A percentile compares a stretch with the other conserved stretches of the same genome.
phyloP scores from a whole-genome alignment of 306 rosid species.

The Fagus crenata region DNA sequence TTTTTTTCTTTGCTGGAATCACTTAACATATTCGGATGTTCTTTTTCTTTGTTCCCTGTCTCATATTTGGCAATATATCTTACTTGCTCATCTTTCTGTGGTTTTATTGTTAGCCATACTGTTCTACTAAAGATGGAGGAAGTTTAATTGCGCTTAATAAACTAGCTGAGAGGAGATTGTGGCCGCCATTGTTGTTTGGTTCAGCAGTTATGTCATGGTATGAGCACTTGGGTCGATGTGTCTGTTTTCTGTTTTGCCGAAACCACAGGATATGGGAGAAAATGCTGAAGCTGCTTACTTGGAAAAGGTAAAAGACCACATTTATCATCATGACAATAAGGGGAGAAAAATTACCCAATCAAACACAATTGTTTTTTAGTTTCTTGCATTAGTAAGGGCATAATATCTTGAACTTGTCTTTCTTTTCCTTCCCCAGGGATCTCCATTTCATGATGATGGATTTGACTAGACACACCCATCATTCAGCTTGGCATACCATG shows the following conservation, averaged over 20 bases:
- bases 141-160: conserved; percentile 46
- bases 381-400: neutral
- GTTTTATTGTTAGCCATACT: conserved; percentile 59
- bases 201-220: conserved; percentile 84
- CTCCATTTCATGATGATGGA: conserved; percentile 49
- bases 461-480: conserved; percentile 77
- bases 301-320: conserved; percentile 48
- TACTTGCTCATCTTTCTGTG: conserved; percentile 10
- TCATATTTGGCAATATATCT: neutral
- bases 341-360: neutral
- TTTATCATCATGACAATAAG: neutral
- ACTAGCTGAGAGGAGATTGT: conserved; percentile 56
- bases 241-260: conserved; percentile 68
- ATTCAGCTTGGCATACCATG: conserved; percentile 86
- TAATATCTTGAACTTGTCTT: neutral
- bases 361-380: neutral
- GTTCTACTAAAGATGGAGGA: conserved; percentile 46
- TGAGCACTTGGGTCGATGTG: conserved; percentile 75
- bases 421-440: conserved; percentile 34
- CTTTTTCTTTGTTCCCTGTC: neutral
- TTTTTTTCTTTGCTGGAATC: no score
- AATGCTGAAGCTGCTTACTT: conserved; percentile 43
- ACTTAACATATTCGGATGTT: neutral
- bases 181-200: conserved; percentile 69
- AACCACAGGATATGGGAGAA: conserved; percentile 73